Percentiles rank a stretch among this genome's conserved stretches.
Conservation (phyloP, 768 basidiomycete species). For the Boletus edulis region DNA sequence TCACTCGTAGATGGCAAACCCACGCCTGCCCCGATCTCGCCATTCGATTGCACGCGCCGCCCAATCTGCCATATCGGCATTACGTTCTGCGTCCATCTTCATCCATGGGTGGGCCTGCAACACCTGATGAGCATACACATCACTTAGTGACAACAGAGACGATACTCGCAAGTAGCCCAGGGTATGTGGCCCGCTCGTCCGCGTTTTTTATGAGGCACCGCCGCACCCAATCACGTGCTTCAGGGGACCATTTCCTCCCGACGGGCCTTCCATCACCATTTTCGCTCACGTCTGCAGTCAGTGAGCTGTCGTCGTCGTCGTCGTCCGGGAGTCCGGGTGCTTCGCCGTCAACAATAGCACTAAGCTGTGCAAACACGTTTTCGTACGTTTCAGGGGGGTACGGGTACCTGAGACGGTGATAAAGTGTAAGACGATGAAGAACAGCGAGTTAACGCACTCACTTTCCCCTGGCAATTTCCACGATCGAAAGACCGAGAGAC, state of each 20-base stretch:
- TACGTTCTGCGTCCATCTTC: slow-evolving; percentile 48
- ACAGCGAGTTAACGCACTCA: slow-evolving; percentile 10
- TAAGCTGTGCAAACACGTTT: slow-evolving; percentile 94
- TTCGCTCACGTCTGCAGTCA: slow-evolving; percentile 9
- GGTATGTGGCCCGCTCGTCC: slow-evolving; percentile 75
- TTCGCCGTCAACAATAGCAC: slow-evolving; percentile 95
- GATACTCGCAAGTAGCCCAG: slow-evolving; percentile 65
- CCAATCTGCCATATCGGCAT: slow-evolving; percentile 88
- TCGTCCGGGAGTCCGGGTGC: slow-evolving; percentile 82
- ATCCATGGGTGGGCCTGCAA: slow-evolving; percentile 78
- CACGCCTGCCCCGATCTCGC: slow-evolving; percentile 29
- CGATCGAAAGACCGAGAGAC: slow-evolving; percentile 92
- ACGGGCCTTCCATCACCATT: slow-evolving; percentile 12
- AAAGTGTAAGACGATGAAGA: neutral
- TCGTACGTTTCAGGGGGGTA: slow-evolving; percentile 97
- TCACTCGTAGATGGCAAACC: slow-evolving; percentile 23
- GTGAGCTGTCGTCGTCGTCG: slow-evolving; percentile 23
- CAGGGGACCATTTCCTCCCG: slow-evolving; percentile 30
- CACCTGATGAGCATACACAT: neutral
- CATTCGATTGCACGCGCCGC: slow-evolving; percentile 52
- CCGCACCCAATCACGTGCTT: slow-evolving; percentile 80
- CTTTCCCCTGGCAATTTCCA: slow-evolving; percentile 85
- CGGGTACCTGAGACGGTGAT: slow-evolving; percentile 54
- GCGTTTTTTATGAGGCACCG: slow-evolving; percentile 82
- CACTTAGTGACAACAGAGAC: neutral